A percentile compares a stretch with the other conserved stretches of the same genome.
These are phyloP conservation scores for Thielaviopsis cerberus DNA, from an alignment of 2,329 filamentous ascomycete genomes.

Conservation along the genomic window DNA sequence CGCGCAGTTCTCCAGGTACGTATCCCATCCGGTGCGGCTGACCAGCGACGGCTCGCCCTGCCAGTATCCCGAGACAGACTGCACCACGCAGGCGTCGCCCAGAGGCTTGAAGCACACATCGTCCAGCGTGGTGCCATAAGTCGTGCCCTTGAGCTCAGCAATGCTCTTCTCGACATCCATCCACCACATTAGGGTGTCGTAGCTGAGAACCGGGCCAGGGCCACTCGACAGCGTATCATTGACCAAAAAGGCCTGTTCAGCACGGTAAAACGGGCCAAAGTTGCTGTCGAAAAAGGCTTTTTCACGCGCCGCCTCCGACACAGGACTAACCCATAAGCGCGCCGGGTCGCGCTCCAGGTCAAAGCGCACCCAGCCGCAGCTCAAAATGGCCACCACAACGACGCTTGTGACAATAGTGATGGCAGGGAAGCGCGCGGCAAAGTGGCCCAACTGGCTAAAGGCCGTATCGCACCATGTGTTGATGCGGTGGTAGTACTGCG, in stretches of 20 bases:
- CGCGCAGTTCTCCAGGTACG: conserved; percentile 53
- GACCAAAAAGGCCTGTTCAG: conserved; percentile 82
- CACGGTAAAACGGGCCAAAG: conserved; percentile 90
- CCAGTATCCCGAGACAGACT: conserved; percentile 84
- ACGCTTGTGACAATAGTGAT: conserved; percentile 64
- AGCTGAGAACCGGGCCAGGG: conserved; percentile 62
- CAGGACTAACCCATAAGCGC: conserved; percentile 87
- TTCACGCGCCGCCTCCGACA: conserved; percentile 74
- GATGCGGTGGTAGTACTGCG: conserved; percentile 60
- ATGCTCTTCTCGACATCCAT: conserved; percentile 71
- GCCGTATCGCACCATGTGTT: conserved; percentile 66
- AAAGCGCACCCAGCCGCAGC: conserved; percentile 74
- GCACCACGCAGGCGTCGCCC: conserved; percentile 73
- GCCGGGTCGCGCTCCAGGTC: conserved; percentile 82
- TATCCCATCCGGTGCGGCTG: conserved; percentile 49
- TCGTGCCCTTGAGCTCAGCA: conserved; percentile 48
- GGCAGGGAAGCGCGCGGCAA: conserved; percentile 65
- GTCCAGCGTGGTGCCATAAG: conserved; percentile 50
- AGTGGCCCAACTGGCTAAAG: conserved; percentile 64
- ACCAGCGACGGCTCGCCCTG: conserved; percentile 45
- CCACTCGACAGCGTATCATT: conserved; percentile 55
- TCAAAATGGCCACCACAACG: conserved; percentile 59
- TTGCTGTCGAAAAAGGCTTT: conserved; percentile 85
- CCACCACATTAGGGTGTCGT: conserved; percentile 87
- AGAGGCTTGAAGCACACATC: conserved; percentile 92